Evolutionary conservation across 352 stramenopile species (phyloP).

Genomic region (Aphanomyces stellatus): DNA sequence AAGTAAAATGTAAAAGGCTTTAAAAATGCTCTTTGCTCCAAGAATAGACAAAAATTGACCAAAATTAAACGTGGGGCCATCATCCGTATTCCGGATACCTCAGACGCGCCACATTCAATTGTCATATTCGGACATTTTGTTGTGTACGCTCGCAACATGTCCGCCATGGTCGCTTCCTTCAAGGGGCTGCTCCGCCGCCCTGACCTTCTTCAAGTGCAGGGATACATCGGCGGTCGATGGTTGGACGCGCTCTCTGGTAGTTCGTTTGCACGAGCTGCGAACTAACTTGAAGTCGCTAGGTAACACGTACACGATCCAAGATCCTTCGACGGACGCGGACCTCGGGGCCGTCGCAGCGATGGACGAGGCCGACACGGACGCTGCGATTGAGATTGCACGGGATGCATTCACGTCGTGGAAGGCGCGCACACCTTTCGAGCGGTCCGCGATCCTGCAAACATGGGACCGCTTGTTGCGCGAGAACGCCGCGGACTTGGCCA

Average conservation of each 20-base stretch:
- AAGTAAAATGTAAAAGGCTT: too few species aligned
- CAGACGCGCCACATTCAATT: too few species aligned
- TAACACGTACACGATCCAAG: constrained; percentile 20
- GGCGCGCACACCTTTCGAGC: constrained; percentile 54
- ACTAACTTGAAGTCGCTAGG: too few species aligned
- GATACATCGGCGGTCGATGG: constrained; percentile 74
- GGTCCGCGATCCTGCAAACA: constrained; percentile 67
- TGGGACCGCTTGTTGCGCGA: constrained; percentile 63
- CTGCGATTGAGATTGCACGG: constrained; percentile 61
- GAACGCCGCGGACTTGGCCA: constrained; percentile 68
- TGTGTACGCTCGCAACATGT: neutral
- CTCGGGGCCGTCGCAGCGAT: constrained; percentile 67
- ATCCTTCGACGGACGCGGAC: constrained; percentile 69
- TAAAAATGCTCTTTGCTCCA: too few species aligned
- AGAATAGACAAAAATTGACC: too few species aligned
- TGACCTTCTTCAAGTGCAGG: constrained; percentile 59
- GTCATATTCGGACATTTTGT: neutral
- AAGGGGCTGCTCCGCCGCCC: constrained; percentile 33
- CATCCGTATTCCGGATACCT: too few species aligned
- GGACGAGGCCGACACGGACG: constrained; percentile 47
- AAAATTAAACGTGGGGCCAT: too few species aligned
- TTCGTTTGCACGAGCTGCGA: too few species aligned
- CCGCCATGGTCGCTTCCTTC: neutral
- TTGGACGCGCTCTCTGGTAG: constrained; percentile 33
- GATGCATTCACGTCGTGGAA: constrained; percentile 62